These are phyloP conservation scores for Epichloe gansuensis DNA, from an alignment of 2,329 filamentous ascomycete species.

Conservation along the genomic window DNA sequence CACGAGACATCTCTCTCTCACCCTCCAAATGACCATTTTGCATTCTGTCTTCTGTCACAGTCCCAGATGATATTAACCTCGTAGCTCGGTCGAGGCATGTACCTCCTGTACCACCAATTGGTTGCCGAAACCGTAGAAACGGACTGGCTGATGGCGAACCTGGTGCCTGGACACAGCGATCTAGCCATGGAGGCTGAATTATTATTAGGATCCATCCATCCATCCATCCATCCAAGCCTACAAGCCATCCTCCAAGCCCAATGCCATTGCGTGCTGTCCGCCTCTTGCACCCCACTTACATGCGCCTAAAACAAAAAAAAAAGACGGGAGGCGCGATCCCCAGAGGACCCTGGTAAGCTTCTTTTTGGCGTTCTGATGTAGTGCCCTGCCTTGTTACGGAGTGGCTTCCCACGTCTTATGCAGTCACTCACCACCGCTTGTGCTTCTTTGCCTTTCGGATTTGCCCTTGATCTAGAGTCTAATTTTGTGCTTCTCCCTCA, in stretches of 20 bases:
- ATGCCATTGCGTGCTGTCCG: neutral
- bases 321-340: neutral
- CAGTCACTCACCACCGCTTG: neutral
- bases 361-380: conserved; percentile 3
- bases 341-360: conserved; percentile 4
- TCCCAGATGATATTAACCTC: neutral
- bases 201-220: conserved; percentile 1
- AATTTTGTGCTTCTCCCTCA: neutral
- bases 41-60: too few relatives aligned
- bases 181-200: neutral
- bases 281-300: conserved; percentile 4
- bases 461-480: neutral
- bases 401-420: conserved; percentile 2
- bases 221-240: neutral
- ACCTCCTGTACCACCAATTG: neutral
- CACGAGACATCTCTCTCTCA: too few relatives aligned
- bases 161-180: conserved; percentile 1
- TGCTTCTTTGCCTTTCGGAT: conserved; percentile 1
- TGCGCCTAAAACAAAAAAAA: conserved; percentile 1
- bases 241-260: neutral
- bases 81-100: neutral
- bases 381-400: neutral
- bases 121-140: neutral
- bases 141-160: neutral
- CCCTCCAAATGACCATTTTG: too few relatives aligned